phyloP scores from a whole-genome alignment of 208 protist species.

The Zelonia costaricensis region DNA sequence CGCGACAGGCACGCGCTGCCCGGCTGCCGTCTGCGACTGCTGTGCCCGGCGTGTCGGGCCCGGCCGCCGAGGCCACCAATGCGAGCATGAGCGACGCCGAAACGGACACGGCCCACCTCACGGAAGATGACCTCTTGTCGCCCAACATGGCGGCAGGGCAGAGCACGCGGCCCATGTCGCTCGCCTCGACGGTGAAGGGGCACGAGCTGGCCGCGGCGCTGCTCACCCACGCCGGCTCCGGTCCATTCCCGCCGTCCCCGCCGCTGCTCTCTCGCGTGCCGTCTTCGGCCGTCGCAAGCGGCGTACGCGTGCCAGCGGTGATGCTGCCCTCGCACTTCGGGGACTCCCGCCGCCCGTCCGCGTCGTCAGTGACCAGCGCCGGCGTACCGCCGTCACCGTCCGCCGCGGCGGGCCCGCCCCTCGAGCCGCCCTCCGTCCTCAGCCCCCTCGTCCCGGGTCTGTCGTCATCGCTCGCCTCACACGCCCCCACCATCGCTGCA shows the following conservation, averaged over 20 bases:
- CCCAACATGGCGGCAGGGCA: too few relatives aligned
- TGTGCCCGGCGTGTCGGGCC: not conserved
- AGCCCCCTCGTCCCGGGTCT: conserved; percentile 19
- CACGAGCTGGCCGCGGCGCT: too few relatives aligned
- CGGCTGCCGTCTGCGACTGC: not conserved
- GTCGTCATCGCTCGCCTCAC: not conserved
- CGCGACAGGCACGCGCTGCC: not conserved
- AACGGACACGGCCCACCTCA: too few relatives aligned
- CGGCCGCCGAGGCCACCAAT: too few relatives aligned
- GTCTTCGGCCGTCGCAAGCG: not conserved
- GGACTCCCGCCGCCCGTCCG: not conserved
- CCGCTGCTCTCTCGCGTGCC: not conserved
- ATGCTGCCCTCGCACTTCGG: not conserved
- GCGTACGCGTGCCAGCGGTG: not conserved
- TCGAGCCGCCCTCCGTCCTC: not conserved
- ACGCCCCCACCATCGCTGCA: too few relatives aligned
- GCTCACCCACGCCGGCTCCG: not conserved
- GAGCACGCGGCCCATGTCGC: too few relatives aligned
- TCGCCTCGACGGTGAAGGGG: too few relatives aligned
- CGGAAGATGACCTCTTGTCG: too few relatives aligned
- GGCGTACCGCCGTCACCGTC: conserved; percentile 6
- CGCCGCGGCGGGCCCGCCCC: not conserved
- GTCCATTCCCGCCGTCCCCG: not conserved
- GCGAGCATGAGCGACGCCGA: too few relatives aligned
- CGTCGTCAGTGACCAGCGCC: not conserved